Evolutionary conservation across 306 rosid genomes (phyloP).

Genomic region (Comarum palustre): DNA sequence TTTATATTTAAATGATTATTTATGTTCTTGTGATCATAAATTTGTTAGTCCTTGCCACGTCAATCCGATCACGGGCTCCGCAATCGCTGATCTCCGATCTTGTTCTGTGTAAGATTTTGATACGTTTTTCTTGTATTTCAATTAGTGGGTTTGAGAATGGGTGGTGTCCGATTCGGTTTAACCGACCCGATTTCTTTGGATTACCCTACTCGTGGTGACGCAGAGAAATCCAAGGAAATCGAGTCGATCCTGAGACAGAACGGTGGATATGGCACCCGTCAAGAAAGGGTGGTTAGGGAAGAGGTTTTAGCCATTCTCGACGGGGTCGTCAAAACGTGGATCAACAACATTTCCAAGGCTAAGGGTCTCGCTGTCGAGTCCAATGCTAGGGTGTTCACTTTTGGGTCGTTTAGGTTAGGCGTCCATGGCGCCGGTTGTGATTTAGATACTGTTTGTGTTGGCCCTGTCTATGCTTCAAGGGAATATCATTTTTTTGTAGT

Average conservation of each 20-base stretch:
- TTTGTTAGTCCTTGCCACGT: too few relatives aligned
- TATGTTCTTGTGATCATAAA: too few relatives aligned
- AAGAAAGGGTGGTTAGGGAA: constrained; percentile 77
- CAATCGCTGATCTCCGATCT: too few relatives aligned
- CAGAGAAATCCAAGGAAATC: constrained; percentile 62
- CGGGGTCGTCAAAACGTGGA: constrained; percentile 87
- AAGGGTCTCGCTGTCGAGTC: constrained; percentile 89
- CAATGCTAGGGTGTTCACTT: constrained; percentile 91
- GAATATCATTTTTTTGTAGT: constrained; percentile 91
- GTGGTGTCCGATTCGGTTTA: background rate
- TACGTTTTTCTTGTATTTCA: too few relatives aligned
- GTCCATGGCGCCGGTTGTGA: constrained; percentile 96
- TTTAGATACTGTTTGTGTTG: constrained; percentile 94
- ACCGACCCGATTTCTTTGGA: constrained; percentile 70
- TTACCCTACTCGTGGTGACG: constrained; percentile 74
- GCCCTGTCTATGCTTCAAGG: constrained; percentile 87
- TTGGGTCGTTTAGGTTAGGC: constrained; percentile 89
- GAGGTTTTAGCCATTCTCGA: constrained; percentile 88
- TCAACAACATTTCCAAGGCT: constrained; percentile 66
- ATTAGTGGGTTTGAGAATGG: background rate
- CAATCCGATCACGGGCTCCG: too few relatives aligned
- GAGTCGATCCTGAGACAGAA: constrained; percentile 62
- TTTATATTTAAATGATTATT: too few relatives aligned
- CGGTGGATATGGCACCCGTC: constrained; percentile 72
- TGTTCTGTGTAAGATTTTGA: too few relatives aligned